Evolutionary conservation across 2,329 filamentous ascomycete genomes (phyloP).

Genomic region (Amauroascus niger): DNA sequence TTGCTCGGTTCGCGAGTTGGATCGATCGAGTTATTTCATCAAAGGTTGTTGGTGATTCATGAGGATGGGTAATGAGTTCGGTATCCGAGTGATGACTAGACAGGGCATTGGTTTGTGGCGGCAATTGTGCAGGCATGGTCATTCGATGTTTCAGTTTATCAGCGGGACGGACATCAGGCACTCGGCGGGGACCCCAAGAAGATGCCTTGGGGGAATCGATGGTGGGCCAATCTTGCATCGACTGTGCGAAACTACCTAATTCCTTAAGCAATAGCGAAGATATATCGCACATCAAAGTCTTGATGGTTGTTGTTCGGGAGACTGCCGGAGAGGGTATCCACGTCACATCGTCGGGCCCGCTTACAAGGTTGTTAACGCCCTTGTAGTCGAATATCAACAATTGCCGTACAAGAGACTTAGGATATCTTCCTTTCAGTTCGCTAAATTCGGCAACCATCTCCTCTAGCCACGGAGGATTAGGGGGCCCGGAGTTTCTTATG

Average conservation of each 20-base stretch:
- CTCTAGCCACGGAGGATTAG: constrained; percentile 22
- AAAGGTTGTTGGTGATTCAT: constrained; percentile 46
- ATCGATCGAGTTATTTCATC: constrained; percentile 43
- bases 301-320: constrained; percentile 68
- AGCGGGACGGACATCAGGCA: constrained; percentile 37
- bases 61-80: constrained; percentile 25
- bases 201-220: constrained; percentile 62
- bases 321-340: constrained; percentile 59
- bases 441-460: constrained; percentile 54
- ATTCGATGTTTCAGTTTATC: constrained; percentile 60
- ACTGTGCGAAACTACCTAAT: constrained; percentile 63
- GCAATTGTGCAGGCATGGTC: constrained; percentile 62
- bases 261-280: constrained; percentile 64
- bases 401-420: constrained; percentile 66
- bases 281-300: constrained; percentile 69
- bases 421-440: constrained; percentile 60
- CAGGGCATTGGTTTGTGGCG: constrained; percentile 35
- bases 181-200: constrained; percentile 43
- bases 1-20: constrained; percentile 30
- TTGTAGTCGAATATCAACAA: constrained; percentile 70
- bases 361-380: constrained; percentile 46
- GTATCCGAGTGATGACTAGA: constrained; percentile 33
- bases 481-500: not conserved
- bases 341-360: constrained; percentile 54
- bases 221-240: constrained; percentile 60